Percentiles rank a stretch among this genome's conserved stretches.
Conservation (phyloP, 106 monocot species). For the Gastrodia elata region DNA sequence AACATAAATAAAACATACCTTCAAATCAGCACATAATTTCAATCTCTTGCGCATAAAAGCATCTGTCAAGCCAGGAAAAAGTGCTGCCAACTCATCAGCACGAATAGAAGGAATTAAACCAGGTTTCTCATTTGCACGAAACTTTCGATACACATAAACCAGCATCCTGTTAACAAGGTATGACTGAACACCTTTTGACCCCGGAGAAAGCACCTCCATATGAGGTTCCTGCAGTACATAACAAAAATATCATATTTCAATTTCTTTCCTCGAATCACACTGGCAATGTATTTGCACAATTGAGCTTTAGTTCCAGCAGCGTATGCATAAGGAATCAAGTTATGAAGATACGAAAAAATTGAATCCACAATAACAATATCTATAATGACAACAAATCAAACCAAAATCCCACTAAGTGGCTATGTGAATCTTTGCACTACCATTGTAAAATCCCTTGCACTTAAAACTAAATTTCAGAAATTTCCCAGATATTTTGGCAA, state of each 20-base stretch:
- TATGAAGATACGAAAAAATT: background rate
- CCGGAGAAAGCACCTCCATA: constrained; percentile 88
- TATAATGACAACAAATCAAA: background rate
- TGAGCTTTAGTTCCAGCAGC: background rate
- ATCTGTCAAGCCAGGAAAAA: constrained; percentile 58
- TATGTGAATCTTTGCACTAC: too few species aligned
- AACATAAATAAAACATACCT: constrained; percentile 27
- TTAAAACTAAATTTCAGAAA: too few species aligned
- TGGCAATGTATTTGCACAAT: background rate
- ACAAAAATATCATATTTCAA: background rate
- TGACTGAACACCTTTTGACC: constrained; percentile 66
- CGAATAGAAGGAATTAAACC: constrained; percentile 57
- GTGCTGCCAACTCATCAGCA: constrained; percentile 60
- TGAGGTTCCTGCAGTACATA: constrained; percentile 69
- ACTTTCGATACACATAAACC: constrained; percentile 76
- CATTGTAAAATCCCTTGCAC: too few species aligned
- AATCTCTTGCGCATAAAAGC: constrained; percentile 64
- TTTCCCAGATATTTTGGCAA: too few species aligned
- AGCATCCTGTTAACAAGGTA: constrained; percentile 74
- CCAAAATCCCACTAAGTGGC: too few species aligned
- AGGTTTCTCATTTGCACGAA: constrained; percentile 81
- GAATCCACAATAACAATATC: background rate
- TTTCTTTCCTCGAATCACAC: background rate
- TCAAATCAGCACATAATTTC: constrained; percentile 82
- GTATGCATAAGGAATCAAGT: background rate